Conservation (phyloP, 306 rosid genomes). For the Vicia villosa region DNA sequence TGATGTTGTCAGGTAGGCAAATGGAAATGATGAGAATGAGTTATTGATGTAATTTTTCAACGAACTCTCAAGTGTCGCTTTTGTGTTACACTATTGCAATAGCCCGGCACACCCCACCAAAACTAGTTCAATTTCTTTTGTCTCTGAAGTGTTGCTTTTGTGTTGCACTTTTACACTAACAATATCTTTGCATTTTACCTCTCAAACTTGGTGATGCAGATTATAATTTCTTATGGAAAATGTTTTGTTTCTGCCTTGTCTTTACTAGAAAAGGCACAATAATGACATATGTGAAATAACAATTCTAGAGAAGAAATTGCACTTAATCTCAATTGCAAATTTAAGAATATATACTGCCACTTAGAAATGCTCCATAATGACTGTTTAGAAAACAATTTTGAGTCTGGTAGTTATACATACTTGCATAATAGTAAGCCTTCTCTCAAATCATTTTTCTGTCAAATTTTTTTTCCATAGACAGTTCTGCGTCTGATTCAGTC, state of each 20-base stretch:
- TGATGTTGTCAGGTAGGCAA: no score
- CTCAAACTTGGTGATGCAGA: no score
- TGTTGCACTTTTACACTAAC: no score
- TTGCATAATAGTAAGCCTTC: no score
- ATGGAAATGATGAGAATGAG: no score
- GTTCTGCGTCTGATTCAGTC: conserved; percentile 65
- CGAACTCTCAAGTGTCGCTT: no score
- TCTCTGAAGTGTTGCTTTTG: no score
- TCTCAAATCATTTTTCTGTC: no score
- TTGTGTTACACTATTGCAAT: neutral
- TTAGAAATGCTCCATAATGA: no score
- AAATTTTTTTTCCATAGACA: conserved; percentile 42
- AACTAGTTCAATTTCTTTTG: neutral
- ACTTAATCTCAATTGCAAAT: neutral
- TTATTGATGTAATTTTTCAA: no score
- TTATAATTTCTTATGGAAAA: neutral
- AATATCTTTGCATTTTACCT: conserved; percentile 60
- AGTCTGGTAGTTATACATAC: no score
- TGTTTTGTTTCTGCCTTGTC: conserved; percentile 38
- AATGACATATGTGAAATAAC: neutral
- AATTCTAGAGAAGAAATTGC: neutral
- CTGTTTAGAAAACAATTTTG: no score
- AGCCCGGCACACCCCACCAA: neutral
- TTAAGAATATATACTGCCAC: neutral
- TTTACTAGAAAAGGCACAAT: neutral